Conservation (phyloP, 768 basidiomycete genomes). For the Rhizopogon vulgaris region DNA sequence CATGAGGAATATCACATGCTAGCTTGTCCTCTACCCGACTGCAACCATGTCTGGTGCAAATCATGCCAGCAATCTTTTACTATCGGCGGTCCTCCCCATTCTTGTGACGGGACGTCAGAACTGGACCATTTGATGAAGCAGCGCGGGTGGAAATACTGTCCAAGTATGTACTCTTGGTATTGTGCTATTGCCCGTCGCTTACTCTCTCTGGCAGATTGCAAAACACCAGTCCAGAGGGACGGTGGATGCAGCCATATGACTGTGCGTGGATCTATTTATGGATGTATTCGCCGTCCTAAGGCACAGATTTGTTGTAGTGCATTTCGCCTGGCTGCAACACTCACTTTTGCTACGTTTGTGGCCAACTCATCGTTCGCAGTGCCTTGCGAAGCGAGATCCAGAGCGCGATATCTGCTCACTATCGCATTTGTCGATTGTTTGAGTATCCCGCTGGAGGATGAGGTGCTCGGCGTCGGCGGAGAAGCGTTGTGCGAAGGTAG, state of each 20-base stretch:
- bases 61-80: conserved; percentile 40
- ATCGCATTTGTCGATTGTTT: conserved; percentile 27
- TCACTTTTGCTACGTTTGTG: conserved; percentile 53
- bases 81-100: conserved; percentile 37
- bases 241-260: conserved; percentile 57
- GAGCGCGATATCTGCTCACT: conserved; percentile 27
- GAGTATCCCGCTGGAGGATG: conserved; percentile 18
- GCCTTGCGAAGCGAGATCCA: conserved; percentile 27
- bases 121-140: conserved; percentile 44
- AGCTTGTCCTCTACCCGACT: conserved; percentile 43
- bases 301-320: conserved; percentile 30
- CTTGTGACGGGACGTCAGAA: conserved; percentile 55
- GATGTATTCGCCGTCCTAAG: background rate
- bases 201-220: conserved; percentile 28
- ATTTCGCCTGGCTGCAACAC: conserved; percentile 53
- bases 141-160: conserved; percentile 62
- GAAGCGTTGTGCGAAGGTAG: no score
- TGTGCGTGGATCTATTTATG: conserved; percentile 27
- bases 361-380: conserved; percentile 38
- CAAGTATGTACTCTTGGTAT: conserved; percentile 32
- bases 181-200: background rate
- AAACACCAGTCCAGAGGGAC: conserved; percentile 44
- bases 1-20: conserved; percentile 34
- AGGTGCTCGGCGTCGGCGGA: background rate
- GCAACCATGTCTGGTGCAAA: conserved; percentile 56